Base-by-base conservation (phyloP, 306 rosid species). In the Fragaria iinumae region DNA sequence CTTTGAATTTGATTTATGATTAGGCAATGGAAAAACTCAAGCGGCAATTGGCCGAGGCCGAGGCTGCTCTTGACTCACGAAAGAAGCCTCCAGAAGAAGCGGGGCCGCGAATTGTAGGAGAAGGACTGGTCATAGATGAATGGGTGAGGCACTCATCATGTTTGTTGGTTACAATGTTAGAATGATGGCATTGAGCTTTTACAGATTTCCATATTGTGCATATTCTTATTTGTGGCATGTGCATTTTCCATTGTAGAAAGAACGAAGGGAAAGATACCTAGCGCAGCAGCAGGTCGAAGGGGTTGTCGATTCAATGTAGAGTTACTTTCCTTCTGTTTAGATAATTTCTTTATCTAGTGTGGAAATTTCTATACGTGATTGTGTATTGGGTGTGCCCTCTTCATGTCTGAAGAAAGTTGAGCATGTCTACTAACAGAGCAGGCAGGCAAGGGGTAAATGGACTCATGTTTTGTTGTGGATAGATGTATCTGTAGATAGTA, bases 101-200 rank as follows among this genome's bases (percentile, higher is more conserved):
- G 9, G 92, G 95, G 72, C 89, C 97, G 8, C 82, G 87, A 41
- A 79, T 88, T 38, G 93, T 84, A 5, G 97, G 96, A 41, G 97
- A 90, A 81, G 97, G 99, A 67, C 97, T 89, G 67, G 96, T 95
- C 79, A 87, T 95, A 75, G 97, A 95, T 56, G 99, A 95, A 92
- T 95, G 99, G 99, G 99, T 95, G 72, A 85, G 93, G 70, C 80
- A 72, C 60, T 57, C 49, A n/a, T 34, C 79, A 23, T 79, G 14
- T 44, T 32, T 63, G 36, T 32, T 63, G 36, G 20, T 56, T 64
- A 32, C 66, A 75, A 59, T 65, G 68, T 49, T 65, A 56, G 48
- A 34, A 50, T 48, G 59, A 67, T 77, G 34, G 20, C 62, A 3
- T 48, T 23, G 59, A 38, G 18, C 32, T 41, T 80, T 68, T 45